These are phyloP conservation scores for Mycena indigotica DNA, from an alignment of 768 basidiomycete species.

Conservation along the genomic window DNA sequence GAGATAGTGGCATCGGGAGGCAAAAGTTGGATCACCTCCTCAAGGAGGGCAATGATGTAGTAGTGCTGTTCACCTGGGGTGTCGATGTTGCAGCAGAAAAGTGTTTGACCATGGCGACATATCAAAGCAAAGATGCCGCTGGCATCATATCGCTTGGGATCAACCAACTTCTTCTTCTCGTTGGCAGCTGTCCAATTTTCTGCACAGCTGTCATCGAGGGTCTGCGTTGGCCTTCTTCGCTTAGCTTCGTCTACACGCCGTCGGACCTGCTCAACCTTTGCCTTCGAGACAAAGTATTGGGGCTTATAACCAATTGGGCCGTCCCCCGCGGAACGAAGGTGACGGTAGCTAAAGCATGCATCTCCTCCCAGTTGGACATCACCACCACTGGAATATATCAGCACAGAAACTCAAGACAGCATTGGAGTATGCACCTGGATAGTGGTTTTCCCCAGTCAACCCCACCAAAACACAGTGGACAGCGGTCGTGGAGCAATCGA, in stretches of 20 bases:
- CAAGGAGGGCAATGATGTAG: no score
- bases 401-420: no score
- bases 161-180: slow-evolving; percentile 32
- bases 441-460: no score
- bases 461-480: no score
- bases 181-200: slow-evolving; percentile 34
- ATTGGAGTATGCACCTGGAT: no score
- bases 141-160: slow-evolving; percentile 19
- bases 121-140: slow-evolving; percentile 40
- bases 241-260: slow-evolving; percentile 25
- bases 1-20: slow-evolving; percentile 30
- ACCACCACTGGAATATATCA: slow-evolving; percentile 21
- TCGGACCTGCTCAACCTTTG: slow-evolving; percentile 35
- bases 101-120: slow-evolving; percentile 38
- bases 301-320: no score
- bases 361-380: slow-evolving; percentile 36
- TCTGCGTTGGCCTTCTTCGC: slow-evolving; percentile 8
- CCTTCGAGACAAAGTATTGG: slow-evolving; percentile 34
- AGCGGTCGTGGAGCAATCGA: no score
- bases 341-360: no score
- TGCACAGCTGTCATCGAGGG: slow-evolving; percentile 38
- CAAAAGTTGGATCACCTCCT: slow-evolving; percentile 30
- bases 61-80: slow-evolving; percentile 41
- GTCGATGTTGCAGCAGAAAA: slow-evolving; percentile 43
- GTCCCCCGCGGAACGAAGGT: no score